Evolutionary conservation across 108 stramenopile genomes (phyloP).

Genomic region (Pseudonitzschia multistriata): DNA sequence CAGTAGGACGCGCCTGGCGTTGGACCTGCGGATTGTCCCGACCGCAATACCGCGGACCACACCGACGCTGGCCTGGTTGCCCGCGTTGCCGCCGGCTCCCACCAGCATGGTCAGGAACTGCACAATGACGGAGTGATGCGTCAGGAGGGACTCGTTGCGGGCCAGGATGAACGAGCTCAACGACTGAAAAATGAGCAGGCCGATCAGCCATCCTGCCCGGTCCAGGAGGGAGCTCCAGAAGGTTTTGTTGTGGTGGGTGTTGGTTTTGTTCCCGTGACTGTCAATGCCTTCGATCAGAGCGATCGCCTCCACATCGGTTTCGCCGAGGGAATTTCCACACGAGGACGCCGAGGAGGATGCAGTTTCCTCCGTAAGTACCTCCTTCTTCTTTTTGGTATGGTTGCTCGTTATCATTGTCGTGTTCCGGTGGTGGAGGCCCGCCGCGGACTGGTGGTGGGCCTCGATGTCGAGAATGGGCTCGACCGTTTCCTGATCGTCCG

Average conservation of each 20-base stretch:
- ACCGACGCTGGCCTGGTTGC: slow-evolving; percentile 89
- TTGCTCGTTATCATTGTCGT: neutral
- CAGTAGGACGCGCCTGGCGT: slow-evolving; percentile 41
- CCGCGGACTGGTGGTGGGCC: slow-evolving; percentile 9
- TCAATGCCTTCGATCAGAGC: neutral
- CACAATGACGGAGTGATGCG: slow-evolving; percentile 81
- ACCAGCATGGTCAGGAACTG: slow-evolving; percentile 93
- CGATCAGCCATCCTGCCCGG: slow-evolving; percentile 85
- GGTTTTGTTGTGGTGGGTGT: slow-evolving; percentile 11
- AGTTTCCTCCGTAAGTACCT: no score
- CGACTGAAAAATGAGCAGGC: slow-evolving; percentile 81
- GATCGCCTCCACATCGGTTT: neutral
- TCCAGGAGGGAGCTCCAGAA: slow-evolving; percentile 56
- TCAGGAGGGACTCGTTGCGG: slow-evolving; percentile 74
- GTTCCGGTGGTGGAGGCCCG: slow-evolving; percentile 40
- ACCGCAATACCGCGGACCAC: slow-evolving; percentile 84
- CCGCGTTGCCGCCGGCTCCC: slow-evolving; percentile 90
- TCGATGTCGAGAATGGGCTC: slow-evolving; percentile 29
- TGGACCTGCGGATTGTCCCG: slow-evolving; percentile 52
- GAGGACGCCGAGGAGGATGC: neutral
- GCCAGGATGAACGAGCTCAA: slow-evolving; percentile 83
- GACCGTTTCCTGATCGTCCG: slow-evolving; percentile 29
- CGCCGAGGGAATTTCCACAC: neutral
- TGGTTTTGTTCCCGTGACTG: neutral
- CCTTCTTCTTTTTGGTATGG: no score